Conservation (phyloP, 257 asterid genomes). For the Cynanchum wilfordii region DNA sequence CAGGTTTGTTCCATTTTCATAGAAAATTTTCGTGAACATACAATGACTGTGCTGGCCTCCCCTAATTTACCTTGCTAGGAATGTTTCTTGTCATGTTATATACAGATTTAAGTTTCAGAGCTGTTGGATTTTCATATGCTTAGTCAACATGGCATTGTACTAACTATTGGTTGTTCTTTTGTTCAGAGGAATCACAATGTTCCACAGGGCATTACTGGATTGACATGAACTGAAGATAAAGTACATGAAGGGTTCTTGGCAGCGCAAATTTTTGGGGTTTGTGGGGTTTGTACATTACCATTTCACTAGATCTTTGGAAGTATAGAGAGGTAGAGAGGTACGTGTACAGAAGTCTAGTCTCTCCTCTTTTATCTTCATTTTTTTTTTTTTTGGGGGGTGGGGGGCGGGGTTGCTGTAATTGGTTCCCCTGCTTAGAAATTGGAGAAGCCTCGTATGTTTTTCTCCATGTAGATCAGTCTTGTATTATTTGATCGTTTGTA, state of each 20-base stretch:
- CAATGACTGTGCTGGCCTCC: background rate
- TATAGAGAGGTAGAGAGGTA: conserved; percentile 54
- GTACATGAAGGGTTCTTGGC: conserved; percentile 26
- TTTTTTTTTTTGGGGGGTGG: background rate
- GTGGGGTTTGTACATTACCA: conserved; percentile 56
- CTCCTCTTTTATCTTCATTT: conserved; percentile 28
- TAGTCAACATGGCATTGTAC: background rate
- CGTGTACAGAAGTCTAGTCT: conserved; percentile 67
- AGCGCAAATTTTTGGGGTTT: conserved; percentile 38
- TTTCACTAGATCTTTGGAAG: conserved; percentile 36
- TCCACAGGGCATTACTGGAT: conserved; percentile 27
- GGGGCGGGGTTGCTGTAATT: background rate
- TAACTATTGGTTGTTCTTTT: background rate
- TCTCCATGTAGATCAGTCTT: conserved; percentile 27
- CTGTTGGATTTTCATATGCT: background rate
- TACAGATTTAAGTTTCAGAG: background rate
- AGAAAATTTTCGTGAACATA: background rate
- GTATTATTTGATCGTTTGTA: conserved; percentile 19
- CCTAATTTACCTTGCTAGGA: background rate
- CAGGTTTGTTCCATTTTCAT: conserved; percentile 45
- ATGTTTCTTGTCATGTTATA: background rate
- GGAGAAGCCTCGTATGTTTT: conserved; percentile 44
- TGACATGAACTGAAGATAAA: conserved; percentile 20
- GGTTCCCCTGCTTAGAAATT: conserved; percentile 23
- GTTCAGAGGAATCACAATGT: conserved; percentile 38